Conservation (phyloP, 2,329 filamentous ascomycete species). For the Fusarium heterosporum region DNA sequence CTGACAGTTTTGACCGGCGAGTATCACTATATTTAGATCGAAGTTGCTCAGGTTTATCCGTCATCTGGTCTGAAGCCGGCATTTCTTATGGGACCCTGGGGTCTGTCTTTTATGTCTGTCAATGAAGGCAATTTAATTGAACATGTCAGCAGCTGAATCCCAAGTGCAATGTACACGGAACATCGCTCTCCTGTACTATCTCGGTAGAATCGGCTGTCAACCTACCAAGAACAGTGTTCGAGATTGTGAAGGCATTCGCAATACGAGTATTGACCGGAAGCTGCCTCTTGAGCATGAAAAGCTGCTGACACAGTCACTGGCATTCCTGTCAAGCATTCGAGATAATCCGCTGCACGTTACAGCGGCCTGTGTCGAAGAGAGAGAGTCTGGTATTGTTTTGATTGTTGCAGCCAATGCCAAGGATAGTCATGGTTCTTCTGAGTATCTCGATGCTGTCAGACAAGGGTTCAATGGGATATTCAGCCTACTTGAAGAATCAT, state of each 20-base stretch:
- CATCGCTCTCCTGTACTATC: constrained; percentile 35
- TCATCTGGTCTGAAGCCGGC: too few species aligned
- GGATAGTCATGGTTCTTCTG: not conserved
- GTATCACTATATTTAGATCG: too few species aligned
- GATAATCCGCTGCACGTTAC: constrained; percentile 23
- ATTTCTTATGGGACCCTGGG: too few species aligned
- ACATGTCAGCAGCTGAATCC: not conserved
- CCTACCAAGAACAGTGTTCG: not conserved
- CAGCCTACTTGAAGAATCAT: constrained; percentile 1
- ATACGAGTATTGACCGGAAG: not conserved
- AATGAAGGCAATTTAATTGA: not conserved
- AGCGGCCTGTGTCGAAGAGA: constrained; percentile 39
- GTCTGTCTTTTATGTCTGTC: too few species aligned
- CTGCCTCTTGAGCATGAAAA: constrained; percentile 35
- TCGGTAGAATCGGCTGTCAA: constrained; percentile 9
- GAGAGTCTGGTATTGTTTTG: constrained; percentile 5
- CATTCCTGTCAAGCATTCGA: constrained; percentile 34
- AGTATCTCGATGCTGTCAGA: constrained; percentile 29
- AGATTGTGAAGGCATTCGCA: not conserved
- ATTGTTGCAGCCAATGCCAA: constrained; percentile 40
- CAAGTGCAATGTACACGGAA: constrained; percentile 15
- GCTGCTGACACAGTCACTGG: constrained; percentile 29
- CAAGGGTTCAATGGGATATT: constrained; percentile 35
- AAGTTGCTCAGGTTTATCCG: too few species aligned
- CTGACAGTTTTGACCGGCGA: too few species aligned